These are phyloP conservation scores for Herpetospermum pedunculosum DNA, from an alignment of 306 rosid species.

Conservation along the genomic window DNA sequence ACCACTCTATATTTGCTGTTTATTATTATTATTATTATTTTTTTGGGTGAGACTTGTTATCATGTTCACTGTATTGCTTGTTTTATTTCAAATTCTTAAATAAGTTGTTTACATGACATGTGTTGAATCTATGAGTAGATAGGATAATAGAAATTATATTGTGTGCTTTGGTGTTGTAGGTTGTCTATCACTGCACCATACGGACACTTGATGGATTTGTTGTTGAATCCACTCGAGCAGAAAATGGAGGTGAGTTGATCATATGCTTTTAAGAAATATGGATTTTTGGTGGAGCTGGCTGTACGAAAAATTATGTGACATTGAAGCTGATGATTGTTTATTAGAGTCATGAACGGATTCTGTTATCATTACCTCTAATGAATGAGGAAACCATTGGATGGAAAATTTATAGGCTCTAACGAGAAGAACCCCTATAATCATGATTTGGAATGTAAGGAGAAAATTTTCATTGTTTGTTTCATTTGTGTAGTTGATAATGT, in stretches of 20 bases:
- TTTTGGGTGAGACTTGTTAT: background rate
- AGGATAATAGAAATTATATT: background rate
- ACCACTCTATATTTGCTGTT: background rate
- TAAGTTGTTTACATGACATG: background rate
- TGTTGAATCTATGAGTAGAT: background rate
- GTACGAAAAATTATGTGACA: background rate
- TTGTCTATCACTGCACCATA: conserved; percentile 65
- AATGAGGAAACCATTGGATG: background rate
- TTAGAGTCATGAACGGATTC: background rate
- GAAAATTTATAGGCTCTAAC: background rate
- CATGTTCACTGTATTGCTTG: background rate
- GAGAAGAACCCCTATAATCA: background rate
- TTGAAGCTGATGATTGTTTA: background rate
- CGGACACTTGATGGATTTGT: conserved; percentile 86
- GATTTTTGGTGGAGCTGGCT: background rate
- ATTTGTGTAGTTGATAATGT: conserved; percentile 4
- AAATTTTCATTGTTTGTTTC: background rate
- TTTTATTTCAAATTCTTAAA: background rate
- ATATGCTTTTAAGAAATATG: conserved; percentile 5
- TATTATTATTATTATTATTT: too few species aligned
- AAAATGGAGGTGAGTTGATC: conserved; percentile 59
- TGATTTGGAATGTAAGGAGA: background rate
- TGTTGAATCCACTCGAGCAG: conserved; percentile 66
- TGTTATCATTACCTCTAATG: background rate
- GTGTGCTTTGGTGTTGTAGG: conserved; percentile 31